Base-by-base conservation (phyloP, 805 yeast genomes). In the Tanozyma kutaoensis region DNA sequence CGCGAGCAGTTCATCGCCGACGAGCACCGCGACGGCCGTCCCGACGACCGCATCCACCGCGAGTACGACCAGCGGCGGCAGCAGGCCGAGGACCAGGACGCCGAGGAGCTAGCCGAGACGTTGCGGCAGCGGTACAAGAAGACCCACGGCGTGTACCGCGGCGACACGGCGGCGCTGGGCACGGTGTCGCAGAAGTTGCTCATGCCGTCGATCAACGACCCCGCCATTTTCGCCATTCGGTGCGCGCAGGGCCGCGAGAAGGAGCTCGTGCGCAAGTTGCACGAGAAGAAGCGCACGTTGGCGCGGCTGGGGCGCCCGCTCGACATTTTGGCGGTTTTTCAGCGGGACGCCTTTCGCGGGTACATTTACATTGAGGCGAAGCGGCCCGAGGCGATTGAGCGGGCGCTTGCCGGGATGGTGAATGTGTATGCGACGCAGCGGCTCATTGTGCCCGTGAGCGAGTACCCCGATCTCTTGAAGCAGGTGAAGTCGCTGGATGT, bases 191-290 rank as follows among this genome's bases (percentile, higher is more conserved):
- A 91, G 51, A 76, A 94, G 45, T 69, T 91, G 42, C 65, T 91
- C 40, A 66, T 91, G 52, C 98, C 98, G 9, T 84, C 96, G 18
- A 94, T 91, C 32, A 84, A 86, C 43, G 96, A 91, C 48, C 97
- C 98, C 7, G 75, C 84, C 29, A 82, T 91, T 42, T 91, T 95
- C 80, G 97, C 95, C 45, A 72, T 91, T 24, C 72, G 95, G 52
- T 84, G 93, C 58, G 72, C 93, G 44, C 84, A 81, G 19, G 96
- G 97, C 26, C 73, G 78, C 39, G 98, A 91, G 53, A 88, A 82
- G 51, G 95, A 84, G 28, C 61, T 86, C 36, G 94, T 91, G 14
- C 72, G 84, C 37, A 80, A 80, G 37, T 58, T 91, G 27, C 66
- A 78, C 55, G 85, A 86, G 41, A 84, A 86, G 57, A 81, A 82